Percentiles rank a stretch among this genome's conserved stretches.
Conservation (phyloP, 202 grass and related monocot species). For the Panicum hallii region DNA sequence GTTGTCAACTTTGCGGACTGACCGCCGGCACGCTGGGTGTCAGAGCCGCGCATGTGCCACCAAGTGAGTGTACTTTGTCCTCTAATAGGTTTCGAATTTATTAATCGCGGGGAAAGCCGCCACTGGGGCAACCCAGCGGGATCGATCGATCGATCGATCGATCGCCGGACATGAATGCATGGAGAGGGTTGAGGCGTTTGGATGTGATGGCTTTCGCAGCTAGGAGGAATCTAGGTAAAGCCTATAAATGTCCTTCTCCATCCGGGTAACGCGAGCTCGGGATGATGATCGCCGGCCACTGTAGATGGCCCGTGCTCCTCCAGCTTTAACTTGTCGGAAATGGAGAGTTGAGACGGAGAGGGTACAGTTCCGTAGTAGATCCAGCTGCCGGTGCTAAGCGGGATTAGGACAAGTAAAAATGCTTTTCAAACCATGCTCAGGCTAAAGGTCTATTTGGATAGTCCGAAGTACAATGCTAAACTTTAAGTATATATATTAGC, state of each 20-base stretch:
- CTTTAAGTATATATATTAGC: too few relatives aligned
- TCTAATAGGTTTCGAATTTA: neutral
- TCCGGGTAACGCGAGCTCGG: neutral
- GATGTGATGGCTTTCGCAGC: constrained; percentile 35
- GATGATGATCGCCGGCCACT: neutral
- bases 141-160: neutral
- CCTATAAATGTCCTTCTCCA: constrained; percentile 25
- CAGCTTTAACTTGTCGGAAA: too few relatives aligned
- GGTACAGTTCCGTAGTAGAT: neutral
- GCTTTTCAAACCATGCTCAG: too few relatives aligned
- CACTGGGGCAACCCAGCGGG: neutral
- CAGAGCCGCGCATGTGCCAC: constrained; percentile 41
- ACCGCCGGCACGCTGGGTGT: neutral
- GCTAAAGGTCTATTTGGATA: too few relatives aligned
- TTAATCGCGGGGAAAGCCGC: neutral
- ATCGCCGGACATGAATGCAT: neutral
- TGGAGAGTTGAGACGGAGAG: too few relatives aligned
- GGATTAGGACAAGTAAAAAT: too few relatives aligned
- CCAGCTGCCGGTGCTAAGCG: neutral
- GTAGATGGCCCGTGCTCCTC: neutral
- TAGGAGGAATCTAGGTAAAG: constrained; percentile 50
- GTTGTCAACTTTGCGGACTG: neutral
- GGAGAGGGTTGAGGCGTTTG: neutral
- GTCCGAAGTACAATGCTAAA: too few relatives aligned
- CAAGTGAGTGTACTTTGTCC: constrained; percentile 38